These are phyloP conservation scores for Tylopilus subfusipes DNA, from an alignment of 768 basidiomycete genomes.

Conservation along the genomic window DNA sequence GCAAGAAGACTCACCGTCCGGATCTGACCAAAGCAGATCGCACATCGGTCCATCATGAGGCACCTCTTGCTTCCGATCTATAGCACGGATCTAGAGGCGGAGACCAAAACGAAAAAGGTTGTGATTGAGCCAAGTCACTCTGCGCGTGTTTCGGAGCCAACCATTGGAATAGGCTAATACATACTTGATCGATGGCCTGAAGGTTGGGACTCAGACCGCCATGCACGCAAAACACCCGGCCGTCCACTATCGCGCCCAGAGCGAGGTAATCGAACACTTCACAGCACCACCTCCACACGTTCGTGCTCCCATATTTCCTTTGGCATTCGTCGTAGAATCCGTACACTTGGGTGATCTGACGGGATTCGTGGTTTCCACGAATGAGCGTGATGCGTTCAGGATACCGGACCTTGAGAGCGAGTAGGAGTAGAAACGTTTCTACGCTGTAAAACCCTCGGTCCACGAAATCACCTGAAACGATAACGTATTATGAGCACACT, in stretches of 20 bases:
- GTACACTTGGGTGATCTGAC: slow-evolving; percentile 96
- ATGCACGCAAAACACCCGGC: slow-evolving; percentile 95
- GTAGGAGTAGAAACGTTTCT: slow-evolving; percentile 91
- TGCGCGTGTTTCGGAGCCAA: slow-evolving; percentile 20
- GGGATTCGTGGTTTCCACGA: slow-evolving; percentile 95
- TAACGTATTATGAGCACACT: slow-evolving; percentile 7
- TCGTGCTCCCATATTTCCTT: slow-evolving; percentile 88
- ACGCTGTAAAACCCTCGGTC: slow-evolving; percentile 97
- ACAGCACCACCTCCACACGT: slow-evolving; percentile 98
- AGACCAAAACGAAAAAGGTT: slow-evolving; percentile 18
- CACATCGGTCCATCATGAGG: slow-evolving; percentile 99
- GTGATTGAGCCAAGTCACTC: slow-evolving; percentile 17
- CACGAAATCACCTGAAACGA: slow-evolving; percentile 83
- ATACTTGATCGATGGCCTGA: slow-evolving; percentile 83
- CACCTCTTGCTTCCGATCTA: slow-evolving; percentile 96
- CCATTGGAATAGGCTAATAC: slow-evolving; percentile 20
- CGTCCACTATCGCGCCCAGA: slow-evolving; percentile 94
- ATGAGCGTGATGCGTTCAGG: slow-evolving; percentile 97
- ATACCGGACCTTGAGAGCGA: slow-evolving; percentile 95
- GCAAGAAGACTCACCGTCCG: slow-evolving; percentile 64
- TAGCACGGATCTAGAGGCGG: slow-evolving; percentile 72
- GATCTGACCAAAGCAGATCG: slow-evolving; percentile 98
- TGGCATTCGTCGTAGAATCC: slow-evolving; percentile 97
- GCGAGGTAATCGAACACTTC: slow-evolving; percentile 98
- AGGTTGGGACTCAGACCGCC: slow-evolving; percentile 92